Conservation (phyloP, 768 basidiomycete genomes). For the Hydnomerulius pinastri region DNA sequence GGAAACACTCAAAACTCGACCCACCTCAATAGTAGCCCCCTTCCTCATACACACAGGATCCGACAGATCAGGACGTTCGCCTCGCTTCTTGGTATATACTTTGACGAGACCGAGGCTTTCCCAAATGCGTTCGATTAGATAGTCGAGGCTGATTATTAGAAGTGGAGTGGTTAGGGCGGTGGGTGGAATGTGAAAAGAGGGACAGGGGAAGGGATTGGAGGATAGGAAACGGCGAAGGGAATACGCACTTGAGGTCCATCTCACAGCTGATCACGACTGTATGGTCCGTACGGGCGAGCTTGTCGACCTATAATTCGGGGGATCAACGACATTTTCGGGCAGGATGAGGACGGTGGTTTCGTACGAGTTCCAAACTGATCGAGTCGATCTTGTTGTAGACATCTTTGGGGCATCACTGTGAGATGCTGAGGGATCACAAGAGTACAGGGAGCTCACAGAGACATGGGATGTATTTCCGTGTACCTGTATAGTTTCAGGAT, state of each 20-base stretch:
- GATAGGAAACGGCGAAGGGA: neutral
- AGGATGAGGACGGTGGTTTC: neutral
- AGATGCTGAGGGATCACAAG: conserved; percentile 2
- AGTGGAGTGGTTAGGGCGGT: too few relatives aligned
- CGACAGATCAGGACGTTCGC: conserved; percentile 86
- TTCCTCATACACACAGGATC: conserved; percentile 91
- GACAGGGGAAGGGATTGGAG: conserved; percentile 4
- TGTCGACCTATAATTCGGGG: conserved; percentile 56
- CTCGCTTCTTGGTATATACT: conserved; percentile 97
- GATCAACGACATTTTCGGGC: neutral
- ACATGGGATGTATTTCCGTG: conserved; percentile 93
- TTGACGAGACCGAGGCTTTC: conserved; percentile 80
- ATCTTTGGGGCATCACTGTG: conserved; percentile 45
- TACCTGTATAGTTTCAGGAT: conserved; percentile 49
- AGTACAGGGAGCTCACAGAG: conserved; percentile 57
- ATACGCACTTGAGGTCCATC: conserved; percentile 80
- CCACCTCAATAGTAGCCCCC: conserved; percentile 90
- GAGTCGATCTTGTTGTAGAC: conserved; percentile 98
- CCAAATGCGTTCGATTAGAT: conserved; percentile 78
- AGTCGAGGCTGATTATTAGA: conserved; percentile 71
- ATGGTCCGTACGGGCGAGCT: conserved; percentile 76
- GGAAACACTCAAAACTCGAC: too few relatives aligned
- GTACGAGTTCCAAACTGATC: conserved; percentile 70
- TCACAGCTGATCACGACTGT: conserved; percentile 97
- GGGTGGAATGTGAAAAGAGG: neutral